Evolutionary conservation across 2,329 filamentous ascomycete species (phyloP), one percentile per base, ranked within the genome.

Genomic region (Claviceps sp.): DNA sequence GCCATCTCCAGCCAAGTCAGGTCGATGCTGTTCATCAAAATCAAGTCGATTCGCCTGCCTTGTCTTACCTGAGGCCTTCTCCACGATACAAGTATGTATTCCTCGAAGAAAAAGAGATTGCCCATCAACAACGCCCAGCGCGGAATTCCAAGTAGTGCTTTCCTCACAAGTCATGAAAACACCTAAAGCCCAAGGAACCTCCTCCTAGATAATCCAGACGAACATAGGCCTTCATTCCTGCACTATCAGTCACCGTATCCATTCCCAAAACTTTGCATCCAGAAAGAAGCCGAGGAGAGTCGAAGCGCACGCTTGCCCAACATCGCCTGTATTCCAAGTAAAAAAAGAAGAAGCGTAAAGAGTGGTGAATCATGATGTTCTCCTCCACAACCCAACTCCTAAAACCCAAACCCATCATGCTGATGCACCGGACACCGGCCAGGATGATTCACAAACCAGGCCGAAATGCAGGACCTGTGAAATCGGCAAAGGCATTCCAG

Each of bases 401-500:
- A 70, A 55, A 73, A 80, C 39, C 77, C 78, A 64, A 74, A 78
- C 50, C 76, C 75, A 58, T 80, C 77, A 62, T 84, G 80, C 60
- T 83, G 80, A 62, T 84, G 81, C 40, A 84, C 77, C 1, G 81
- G 81, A 59, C 81, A 85, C 53, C 78, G 70, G 2, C 81, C 81
- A 1, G 80, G 80, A 54, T 81, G 78, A 50, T 73, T 73, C 53
- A 76, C 70, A 61, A 81, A 84, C 81, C 81, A 85, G 7, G 74
- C 73, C 40, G 71, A 69, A 56, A 84, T 84, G 61, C 81, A 85
- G 19, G 68, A 64, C 45, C 72, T 65, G 60, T 85, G 81, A 59
- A 84, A 85, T 17, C 80, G 73, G 61, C 81, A 85, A 26, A 85
- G 71, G 59, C 81, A 85, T 65, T 84, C 81, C 47, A 85, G 65